Evolutionary conservation across 202 grass and related monocot species (phyloP), one percentile per base, ranked within the genome.

Genomic region (Saccharum hybrid): DNA sequence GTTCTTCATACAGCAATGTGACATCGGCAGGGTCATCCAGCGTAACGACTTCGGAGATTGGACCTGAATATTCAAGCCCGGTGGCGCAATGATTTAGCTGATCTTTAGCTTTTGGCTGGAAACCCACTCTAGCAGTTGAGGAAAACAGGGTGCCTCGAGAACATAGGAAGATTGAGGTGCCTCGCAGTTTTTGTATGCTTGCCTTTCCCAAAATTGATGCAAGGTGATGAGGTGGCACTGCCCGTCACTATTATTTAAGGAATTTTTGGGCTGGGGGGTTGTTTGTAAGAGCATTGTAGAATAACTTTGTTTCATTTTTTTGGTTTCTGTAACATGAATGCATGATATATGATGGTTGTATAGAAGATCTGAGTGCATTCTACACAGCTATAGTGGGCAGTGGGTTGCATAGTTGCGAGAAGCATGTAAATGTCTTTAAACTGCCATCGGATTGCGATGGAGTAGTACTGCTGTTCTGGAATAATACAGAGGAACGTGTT

Each of bases 21-120:
- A 88, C 83, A 12, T 90, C 95, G 7, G 87, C 84, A 71, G 87
- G 85, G 67, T 94, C 95, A 68, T 98, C 95, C 66, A 93, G 74
- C 10, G n/a, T 90, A 45, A 90, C 89, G 12, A 66, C 81, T 16
- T 76, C 66, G 7, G 92, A 95, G 65, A 82, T 66, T 36, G 92
- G 83, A 74, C 81, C 69, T 0, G 96, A 95, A 81, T 81, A 76
- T 72, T 87, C 92, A 64, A 98, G 96, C 80, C 82, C 74, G 36
- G 67, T 88, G 51, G 37, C 67, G 33, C 77, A 95, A 79, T 93
- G 81, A 95, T 88, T 16, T 51, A 33, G 16, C 11, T 2, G 37
- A 34, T 77, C 43, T 66, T 8, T 83, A 75, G 43, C 31, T 66
- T 72, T 83, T 69, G 22, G 68, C 48, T 23, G 39, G 63, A 82